Evolutionary conservation across 2,329 filamentous ascomycete species (phyloP), one percentile per base, ranked within the genome.

Genomic region (Monosporascus sp.): DNA sequence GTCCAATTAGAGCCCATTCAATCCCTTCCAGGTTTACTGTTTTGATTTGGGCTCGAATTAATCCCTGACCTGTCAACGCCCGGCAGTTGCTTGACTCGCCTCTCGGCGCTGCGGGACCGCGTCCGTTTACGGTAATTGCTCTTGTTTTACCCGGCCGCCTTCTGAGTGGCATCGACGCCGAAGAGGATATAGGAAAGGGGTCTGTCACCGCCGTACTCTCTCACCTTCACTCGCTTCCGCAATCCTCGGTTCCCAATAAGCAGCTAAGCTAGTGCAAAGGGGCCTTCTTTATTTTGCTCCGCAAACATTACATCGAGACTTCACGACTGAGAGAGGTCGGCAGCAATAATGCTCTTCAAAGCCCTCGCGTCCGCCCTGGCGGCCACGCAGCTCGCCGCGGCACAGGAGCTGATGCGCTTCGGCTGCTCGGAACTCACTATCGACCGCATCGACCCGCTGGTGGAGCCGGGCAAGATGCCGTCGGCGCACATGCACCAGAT

Each of bases 371-470:
- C 62, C 44, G 64, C 62, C 1, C 58, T 62, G 55, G 65, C 63
- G 58, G 65, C 58, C 20, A 24, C 61, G 53, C 62, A 62, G 53
- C 55, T 63, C 49, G 59, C 54, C 45, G 57, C 64, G 31, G 67
- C 66, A 18, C 68, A 69, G 56, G 66, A 68, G 58, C 63, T 70
- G 60, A 70, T 70, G 64, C 67, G 68, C 41, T 70, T 69, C 51
- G 67, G 65, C 35, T 70, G 68, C 62, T 68, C 66, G 7, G 66
- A 68, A 60, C 65, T 70, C 52, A 65, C 64, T 46, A 63, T 70
- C 54, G 66, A 70, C 56, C 65, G 67, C 26, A 58, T 66, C 50
- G 65, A 67, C 52, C 65, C 65, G 9, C 54, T 67, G 35, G 65
- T 66, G 40, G 60, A 67, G 58, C 63, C 65, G 14, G 64, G 65